Conservation (phyloP, 2,329 filamentous ascomycete species). For the Dryadomyces quercivorus region DNA sequence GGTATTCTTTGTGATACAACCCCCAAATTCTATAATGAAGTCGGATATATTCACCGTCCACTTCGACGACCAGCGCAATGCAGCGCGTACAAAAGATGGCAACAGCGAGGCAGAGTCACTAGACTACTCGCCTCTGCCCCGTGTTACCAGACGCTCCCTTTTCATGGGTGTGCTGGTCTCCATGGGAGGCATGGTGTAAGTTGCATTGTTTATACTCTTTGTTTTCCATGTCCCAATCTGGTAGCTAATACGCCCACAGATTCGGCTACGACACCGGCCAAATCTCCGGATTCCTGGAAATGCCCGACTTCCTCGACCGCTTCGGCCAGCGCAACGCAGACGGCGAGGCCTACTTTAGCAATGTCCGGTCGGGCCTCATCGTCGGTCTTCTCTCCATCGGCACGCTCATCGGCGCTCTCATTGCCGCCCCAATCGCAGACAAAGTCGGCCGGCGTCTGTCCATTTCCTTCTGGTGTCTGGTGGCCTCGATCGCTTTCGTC, state of each 20-base stretch:
- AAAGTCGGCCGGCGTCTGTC: constrained; percentile 44
- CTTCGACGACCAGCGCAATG: background rate
- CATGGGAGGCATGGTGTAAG: constrained; percentile 11
- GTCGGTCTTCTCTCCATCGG: constrained; percentile 46
- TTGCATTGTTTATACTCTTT: no score
- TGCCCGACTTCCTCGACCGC: constrained; percentile 40
- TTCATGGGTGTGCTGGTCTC: constrained; percentile 10
- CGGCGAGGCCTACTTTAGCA: constrained; percentile 25
- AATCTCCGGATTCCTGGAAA: constrained; percentile 38
- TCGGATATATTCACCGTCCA: background rate
- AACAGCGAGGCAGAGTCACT: background rate
- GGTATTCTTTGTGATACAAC: no score
- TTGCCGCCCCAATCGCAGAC: constrained; percentile 42
- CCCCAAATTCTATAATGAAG: background rate
- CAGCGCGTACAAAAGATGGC: background rate
- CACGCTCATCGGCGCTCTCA: constrained; percentile 40
- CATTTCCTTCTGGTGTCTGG: constrained; percentile 36
- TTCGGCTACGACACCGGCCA: constrained; percentile 49
- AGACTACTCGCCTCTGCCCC: constrained; percentile 10
- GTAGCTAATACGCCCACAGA: constrained; percentile 15
- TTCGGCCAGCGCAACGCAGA: constrained; percentile 35
- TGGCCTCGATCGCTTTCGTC: constrained; percentile 53
- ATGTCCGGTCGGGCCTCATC: constrained; percentile 35
- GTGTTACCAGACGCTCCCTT: constrained; percentile 7
- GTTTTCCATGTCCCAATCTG: background rate